Evolutionary conservation across 805 yeast genomes (phyloP).

Genomic region (Pichia deserticola): DNA sequence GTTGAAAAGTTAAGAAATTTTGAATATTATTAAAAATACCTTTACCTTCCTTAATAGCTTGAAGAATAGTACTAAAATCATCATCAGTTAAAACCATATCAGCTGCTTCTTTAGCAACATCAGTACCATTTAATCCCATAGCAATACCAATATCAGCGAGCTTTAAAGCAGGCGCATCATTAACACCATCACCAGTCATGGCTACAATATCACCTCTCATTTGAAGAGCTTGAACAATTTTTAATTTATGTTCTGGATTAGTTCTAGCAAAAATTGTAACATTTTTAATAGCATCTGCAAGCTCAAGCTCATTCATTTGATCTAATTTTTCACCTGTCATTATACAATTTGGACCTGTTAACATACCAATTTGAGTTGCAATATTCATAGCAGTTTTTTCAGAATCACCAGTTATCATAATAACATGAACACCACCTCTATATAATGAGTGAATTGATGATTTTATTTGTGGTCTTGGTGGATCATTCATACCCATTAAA

Average conservation of each 20-base stretch:
- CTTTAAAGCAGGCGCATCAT: constrained; percentile 97
- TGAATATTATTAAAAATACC: constrained; percentile 95
- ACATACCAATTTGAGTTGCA: constrained; percentile 88
- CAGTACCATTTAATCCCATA: constrained; percentile 92
- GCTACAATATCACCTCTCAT: constrained; percentile 92
- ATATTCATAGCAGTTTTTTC: constrained; percentile 81
- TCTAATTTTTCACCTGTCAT: constrained; percentile 83
- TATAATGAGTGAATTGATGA: constrained; percentile 66
- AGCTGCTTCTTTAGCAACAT: constrained; percentile 96
- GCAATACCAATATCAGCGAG: constrained; percentile 94
- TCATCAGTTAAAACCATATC: constrained; percentile 97
- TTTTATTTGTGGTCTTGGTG: constrained; percentile 86
- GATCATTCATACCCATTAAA: constrained; percentile 92
- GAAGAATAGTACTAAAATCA: constrained; percentile 88
- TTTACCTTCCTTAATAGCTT: constrained; percentile 95
- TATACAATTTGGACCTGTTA: constrained; percentile 56
- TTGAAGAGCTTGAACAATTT: constrained; percentile 84
- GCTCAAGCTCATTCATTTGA: constrained; percentile 58
- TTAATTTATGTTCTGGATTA: constrained; percentile 87
- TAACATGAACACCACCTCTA: constrained; percentile 94
- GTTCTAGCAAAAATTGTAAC: constrained; percentile 93
- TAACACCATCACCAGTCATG: constrained; percentile 99
- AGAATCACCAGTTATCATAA: constrained; percentile 95
- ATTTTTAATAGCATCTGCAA: constrained; percentile 68
- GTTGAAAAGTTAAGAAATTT: constrained; percentile 88